Base-by-base conservation (phyloP, 2,329 filamentous ascomycete genomes). In the Lecanicillium sp. region DNA sequence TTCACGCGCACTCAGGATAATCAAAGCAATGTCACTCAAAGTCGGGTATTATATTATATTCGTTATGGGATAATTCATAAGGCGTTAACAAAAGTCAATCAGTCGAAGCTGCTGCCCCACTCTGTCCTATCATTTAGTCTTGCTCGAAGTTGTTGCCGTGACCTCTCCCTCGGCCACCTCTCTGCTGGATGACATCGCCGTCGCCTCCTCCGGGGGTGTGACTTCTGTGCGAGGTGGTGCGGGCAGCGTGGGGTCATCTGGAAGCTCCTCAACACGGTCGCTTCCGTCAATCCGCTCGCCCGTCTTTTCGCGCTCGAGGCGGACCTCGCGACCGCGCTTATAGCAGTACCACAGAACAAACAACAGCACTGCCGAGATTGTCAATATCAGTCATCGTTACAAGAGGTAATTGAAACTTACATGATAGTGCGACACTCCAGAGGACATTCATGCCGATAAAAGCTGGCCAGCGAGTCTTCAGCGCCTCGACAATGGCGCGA, bases 261-360 rank as follows among this genome's bases (percentile, higher is more conserved):
- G 68, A 6, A 76, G 65, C 56, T 77, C 74, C 56, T 77, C 73
- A 36, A 76, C 65, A 20, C 72, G 66, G 23, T 63, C 57, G 48
- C 61, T 59, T 11, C 63, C 70, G 21, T 70, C 67, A 29, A 71
- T 55, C 12, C 58, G 56, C 9, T 50, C 57, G 10, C 61, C 65
- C 1, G 64, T 56, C 44, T 68, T 69, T 59, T 80, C 76, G 43
- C 65, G 79, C 61, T 86, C 84, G 11, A 97, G 78, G 43, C 93
- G 80, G 6, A 83, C 83, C 69, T 98, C 91, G 37, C 82, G 82
- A 32, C 93, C 93, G 46, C 93, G 86, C 72, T 97, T 97, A 68
- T 97, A 86, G 69, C 90, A 97, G 69, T 97, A 98, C 90, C 91
- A 98, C 58, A 97, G 83, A 37, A 95, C 88, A 62, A 95, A 93